Base-by-base conservation (phyloP, 2,329 filamentous ascomycete species). In the Ophiostoma fasciatum region DNA sequence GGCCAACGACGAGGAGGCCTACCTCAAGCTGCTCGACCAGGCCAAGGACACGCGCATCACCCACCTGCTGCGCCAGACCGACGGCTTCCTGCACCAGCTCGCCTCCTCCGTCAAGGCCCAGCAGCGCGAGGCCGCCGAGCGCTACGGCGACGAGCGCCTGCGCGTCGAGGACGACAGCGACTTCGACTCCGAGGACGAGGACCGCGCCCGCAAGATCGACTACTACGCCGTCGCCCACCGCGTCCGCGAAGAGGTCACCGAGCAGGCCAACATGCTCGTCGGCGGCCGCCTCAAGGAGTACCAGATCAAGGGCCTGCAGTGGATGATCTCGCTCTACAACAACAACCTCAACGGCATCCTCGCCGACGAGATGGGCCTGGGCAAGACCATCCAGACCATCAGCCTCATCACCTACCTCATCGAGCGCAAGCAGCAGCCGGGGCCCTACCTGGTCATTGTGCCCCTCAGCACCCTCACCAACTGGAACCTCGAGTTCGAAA, bases 281-380 rank as follows among this genome's bases (percentile, higher is more conserved):
- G 90, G 90, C 54, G 90, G 90, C 52, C 82, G 67, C 10, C 67
- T 98, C 46, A 98, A 98, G 59, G 90, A 98, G 56, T 98, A 98
- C 59, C 90, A 98, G 61, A 48, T 98, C 60, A 96, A 94, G 74
- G 90, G 90, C 70, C 64, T 98, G 32, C 88, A 98, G 58, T 98
- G 90, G 90, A 98, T 98, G 90, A 78, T 98, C 42, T 98, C 90
- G 12, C 70, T 98, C 12, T 98, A 96, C 71, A 98, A 98, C 76
- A 98, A 98, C 67, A 98, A 94, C 60, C 73, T 98, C 46, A 98
- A 98, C 57, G 90, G 90, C 71, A 96, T 98, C 46, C 66, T 98
- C 49, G 90, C 90, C 40, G 90, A 98, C 51, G 90, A 98, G 61
- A 98, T 98, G 90, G 90, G 90, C 78, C 82, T 98, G 46, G 90